These are phyloP conservation scores for Colletotrichum tofieldiae DNA, from an alignment of 2,329 filamentous ascomycete species.

Conservation along the genomic window DNA sequence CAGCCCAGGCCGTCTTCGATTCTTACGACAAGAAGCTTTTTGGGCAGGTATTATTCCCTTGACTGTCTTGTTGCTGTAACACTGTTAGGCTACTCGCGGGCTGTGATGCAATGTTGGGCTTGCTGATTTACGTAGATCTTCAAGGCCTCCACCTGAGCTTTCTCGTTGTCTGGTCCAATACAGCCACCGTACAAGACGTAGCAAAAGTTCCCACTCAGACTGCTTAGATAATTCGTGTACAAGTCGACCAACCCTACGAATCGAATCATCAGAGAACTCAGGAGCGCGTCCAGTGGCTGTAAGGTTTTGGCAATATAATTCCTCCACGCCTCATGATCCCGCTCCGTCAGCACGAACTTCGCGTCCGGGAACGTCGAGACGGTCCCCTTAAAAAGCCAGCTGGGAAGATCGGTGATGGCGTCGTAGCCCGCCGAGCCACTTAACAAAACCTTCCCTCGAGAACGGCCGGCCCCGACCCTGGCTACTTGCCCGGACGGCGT, in stretches of 20 bases:
- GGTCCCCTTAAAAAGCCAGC: conserved; percentile 50
- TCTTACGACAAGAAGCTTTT: conserved; percentile 49
- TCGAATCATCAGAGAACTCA: conserved; percentile 12
- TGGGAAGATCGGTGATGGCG: conserved; percentile 42
- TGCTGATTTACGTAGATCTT: conserved; percentile 27
- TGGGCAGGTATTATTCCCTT: conserved; percentile 48
- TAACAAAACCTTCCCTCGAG: conserved; percentile 56
- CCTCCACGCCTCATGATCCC: conserved; percentile 52
- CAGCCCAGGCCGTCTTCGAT: conserved; percentile 55
- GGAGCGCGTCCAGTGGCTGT: conserved; percentile 23
- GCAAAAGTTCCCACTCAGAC: not conserved
- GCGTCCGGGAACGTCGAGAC: conserved; percentile 53
- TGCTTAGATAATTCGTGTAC: conserved; percentile 28
- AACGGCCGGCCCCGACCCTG: conserved; percentile 50
- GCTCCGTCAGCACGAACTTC: conserved; percentile 55
- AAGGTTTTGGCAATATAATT: conserved; percentile 49
- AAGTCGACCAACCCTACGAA: not conserved
- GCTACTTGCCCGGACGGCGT: conserved; percentile 51
- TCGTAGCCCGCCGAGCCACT: conserved; percentile 57
- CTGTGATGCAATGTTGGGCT: not conserved
- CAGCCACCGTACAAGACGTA: conserved; percentile 19
- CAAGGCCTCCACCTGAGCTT: conserved; percentile 7
- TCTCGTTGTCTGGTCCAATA: not conserved
- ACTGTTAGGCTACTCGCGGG: not conserved
- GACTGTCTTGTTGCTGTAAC: conserved; percentile 46